Evolutionary conservation across 805 yeast genomes (phyloP), one percentile per base, ranked within the genome.

Genomic region (Wickerhamomyces chambardii): DNA sequence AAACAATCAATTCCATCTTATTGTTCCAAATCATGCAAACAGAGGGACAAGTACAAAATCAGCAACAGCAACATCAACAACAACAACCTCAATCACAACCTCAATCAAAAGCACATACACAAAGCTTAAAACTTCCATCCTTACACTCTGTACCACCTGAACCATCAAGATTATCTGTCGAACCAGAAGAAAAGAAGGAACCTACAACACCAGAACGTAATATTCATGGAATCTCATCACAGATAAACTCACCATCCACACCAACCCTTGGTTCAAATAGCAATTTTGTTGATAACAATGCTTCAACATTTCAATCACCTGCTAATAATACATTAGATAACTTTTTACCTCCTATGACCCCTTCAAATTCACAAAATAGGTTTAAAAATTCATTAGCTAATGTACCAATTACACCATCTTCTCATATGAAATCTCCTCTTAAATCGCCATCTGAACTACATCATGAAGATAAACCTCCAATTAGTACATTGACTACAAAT

Each of bases 401-500:
- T 31, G 51, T 47, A 4, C 56, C 56, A 2, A 32, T 36, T 28
- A 51, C 56, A 2, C 56, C 56, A 4, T 24, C 15, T 15, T 26
- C 28, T 15, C n/a, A 21, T 21, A 21, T 21, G 10, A 24, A 24
- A 3, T 44, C 56, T 2, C 56, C 56, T 6, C 32, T 52, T 29
- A 52, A 50, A 21, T 50, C 55, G 0, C 56, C 56, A 4, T 37
- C 48, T n/a, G 43, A 41, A 6, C 11, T 30, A 4, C 28, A 32
- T 21, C 45, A 39, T 11, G 55, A 42, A 15, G 50, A 45, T 11
- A 51, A 46, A 26, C 61, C 61, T 28, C 67, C 68, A 10, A 63
- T 63, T 12, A 51, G 66, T 33, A 61, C 60, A 32, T 55, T 64
- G 15, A 63, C 69, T 1, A 53, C 59, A 17, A 58, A 58, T 37